A percentile compares a stretch with the other conserved stretches of the same genome.
Evolutionary conservation across 345 rosid species (phyloP).

Genomic region (Gossypium mustelinum): DNA sequence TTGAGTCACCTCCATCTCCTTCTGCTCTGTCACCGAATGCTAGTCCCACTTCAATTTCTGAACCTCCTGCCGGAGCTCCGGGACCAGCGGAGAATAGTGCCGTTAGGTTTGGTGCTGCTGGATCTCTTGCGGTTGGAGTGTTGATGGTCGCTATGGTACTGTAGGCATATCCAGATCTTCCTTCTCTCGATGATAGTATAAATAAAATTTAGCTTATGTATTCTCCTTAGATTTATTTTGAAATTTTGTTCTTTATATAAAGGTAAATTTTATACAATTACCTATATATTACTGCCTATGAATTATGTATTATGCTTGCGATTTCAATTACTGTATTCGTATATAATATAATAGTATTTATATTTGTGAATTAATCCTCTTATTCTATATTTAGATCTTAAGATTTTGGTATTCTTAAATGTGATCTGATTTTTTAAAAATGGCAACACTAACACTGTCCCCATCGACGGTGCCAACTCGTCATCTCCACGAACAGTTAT

Average conservation of each 20-base stretch:
- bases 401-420: too few relatives aligned
- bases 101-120: not conserved
- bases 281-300: too few relatives aligned
- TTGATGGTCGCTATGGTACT: not conserved
- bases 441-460: too few relatives aligned
- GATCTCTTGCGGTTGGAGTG: not conserved
- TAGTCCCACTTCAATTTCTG: not conserved
- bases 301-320: not conserved
- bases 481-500: too few relatives aligned
- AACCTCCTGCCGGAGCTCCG: constrained; percentile 4
- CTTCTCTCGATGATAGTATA: not conserved
- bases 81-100: constrained; percentile 1
- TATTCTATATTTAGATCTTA: too few relatives aligned
- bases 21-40: not conserved
- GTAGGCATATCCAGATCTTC: not conserved
- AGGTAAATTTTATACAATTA: not conserved
- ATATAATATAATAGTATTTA: not conserved
- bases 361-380: not conserved
- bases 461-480: too few relatives aligned
- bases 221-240: not conserved
- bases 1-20: constrained; percentile 2
- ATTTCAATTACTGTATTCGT: not conserved
- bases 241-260: not conserved
- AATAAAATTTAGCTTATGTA: not conserved
- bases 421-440: too few relatives aligned